Evolutionary conservation across 2,329 filamentous ascomycete genomes (phyloP), one percentile per base, ranked within the genome.

Genomic region (Trichoderma koningiopsis): DNA sequence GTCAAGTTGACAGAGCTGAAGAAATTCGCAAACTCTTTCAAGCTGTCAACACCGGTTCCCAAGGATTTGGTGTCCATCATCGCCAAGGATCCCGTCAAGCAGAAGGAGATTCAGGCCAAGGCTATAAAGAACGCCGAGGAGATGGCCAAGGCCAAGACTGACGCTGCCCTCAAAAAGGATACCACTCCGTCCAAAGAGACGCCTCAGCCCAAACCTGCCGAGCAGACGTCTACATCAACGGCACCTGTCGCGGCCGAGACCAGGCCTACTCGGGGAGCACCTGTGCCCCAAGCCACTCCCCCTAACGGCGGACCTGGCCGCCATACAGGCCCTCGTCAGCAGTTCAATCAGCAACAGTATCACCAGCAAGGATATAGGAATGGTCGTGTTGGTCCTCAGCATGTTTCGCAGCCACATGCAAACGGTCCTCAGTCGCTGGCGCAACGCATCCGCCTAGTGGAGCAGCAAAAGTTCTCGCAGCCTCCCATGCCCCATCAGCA

Each of bases 11-110:
- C 93, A 70, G 96, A 99, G 81, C 82, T 99, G 69, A 96, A 96
- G 84, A 97, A 95, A 77, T 99, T 99, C 79, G 93, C 96, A 0
- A 88, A 90, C 74, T 96, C 88, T 77, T 99, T 99, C 85, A 98
- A 98, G 82, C 87, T 99, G 22, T 91, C 92, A 61, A 97, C 95
- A 3, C 94, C 94, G 6, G 94, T 99, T 13, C 96, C 96, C 1
- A 90, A 88, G 63, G 96, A 99, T 79, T 82, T 99, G 43, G 94
- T 99, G 33, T 91, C 93, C 1, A 99, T 99, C 73, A 91, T 99
- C 71, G 95, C 96, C 70, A 99, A 98, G 79, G 96, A 99, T 77
- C 94, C 94, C n/a, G 87, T 84, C 57, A 99, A 97, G 82, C 96
- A 98, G 80, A 90, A 94, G 76, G 89, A 94, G 77, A 98, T 99